Conservation (phyloP, 1,284 basidiomycete genomes). For the Leucoagaricus sp. region DNA sequence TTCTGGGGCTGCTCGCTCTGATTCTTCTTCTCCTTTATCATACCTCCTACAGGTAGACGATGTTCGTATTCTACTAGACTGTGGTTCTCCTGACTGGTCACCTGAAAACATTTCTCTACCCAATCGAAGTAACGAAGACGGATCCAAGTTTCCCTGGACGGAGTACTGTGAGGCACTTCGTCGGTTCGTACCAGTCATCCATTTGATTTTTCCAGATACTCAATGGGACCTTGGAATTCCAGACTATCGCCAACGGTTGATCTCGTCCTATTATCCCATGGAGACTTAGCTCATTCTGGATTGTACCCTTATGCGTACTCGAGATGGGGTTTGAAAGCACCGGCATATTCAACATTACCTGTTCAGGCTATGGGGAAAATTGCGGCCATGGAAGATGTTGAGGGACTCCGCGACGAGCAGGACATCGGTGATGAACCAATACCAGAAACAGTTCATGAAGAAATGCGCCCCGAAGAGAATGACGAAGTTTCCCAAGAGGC, state of each 20-base stretch:
- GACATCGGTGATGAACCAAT: conserved; percentile 43
- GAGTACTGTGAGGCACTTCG: conserved; percentile 66
- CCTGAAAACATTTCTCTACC: conserved; percentile 30
- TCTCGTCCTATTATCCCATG: conserved; percentile 91
- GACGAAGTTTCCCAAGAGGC: conserved; percentile 8
- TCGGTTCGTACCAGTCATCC: conserved; percentile 51
- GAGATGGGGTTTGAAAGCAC: conserved; percentile 86
- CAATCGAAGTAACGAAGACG: conserved; percentile 28
- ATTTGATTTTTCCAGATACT: not conserved
- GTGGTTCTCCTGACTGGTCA: conserved; percentile 87
- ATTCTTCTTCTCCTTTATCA: conserved; percentile 65
- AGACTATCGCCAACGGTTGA: conserved; percentile 78
- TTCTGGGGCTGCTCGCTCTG: conserved; percentile 77
- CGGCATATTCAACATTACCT: conserved; percentile 95
- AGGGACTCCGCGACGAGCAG: conserved; percentile 78
- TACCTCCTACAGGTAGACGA: conserved; percentile 96
- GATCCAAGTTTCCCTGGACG: conserved; percentile 45
- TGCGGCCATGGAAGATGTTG: conserved; percentile 82
- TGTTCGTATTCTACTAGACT: conserved; percentile 91
- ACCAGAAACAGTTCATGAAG: conserved; percentile 31
- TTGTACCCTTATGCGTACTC: conserved; percentile 91
- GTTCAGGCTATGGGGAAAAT: conserved; percentile 96
- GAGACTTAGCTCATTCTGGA: conserved; percentile 86
- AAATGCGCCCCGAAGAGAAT: conserved; percentile 19
- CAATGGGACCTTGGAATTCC: conserved; percentile 17